Base-by-base conservation (phyloP, 768 basidiomycete species). In the Lactarius quietus region DNA sequence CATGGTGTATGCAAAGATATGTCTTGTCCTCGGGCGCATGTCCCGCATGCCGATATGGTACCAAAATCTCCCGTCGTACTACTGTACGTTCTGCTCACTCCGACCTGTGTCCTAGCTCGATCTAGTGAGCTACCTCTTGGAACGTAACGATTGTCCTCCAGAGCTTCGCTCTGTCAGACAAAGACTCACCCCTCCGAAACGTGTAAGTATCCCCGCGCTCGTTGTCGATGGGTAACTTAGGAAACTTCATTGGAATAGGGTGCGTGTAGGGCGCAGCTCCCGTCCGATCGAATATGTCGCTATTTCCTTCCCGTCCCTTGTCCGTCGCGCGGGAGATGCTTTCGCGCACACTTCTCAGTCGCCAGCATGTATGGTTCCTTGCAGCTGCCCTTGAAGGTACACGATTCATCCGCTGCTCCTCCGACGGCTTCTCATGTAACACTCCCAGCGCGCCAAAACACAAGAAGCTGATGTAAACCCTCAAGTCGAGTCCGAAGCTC, bases 21-120 rank as follows among this genome's bases (percentile, higher is more conserved):
- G 45, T 0, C 20, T 7, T 66, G 65, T 26, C 33, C 33, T 4
- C 61, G 56, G 17, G 56, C 43, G n/a, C 65, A 66, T 54, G 61
- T 66, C 17, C 28, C 51, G 17, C 9, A 41, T 33, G 2, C n/a
- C 6, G 29, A 53, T 6, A 66, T 66, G 65, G 65, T 66, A 23
- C 26, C 33, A 14, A 28, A 35, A 20, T 17, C 8, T 3, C 35
- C 6, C 5, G 1, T 18, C 9, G 26, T 29, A 8, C 48, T n/a
- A n/a, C n/a, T n/a, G 7, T 10, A 6, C 26, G n/a, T 17, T 51
- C 14, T 6, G 12, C 20, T 39, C 26, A 31, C 12, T 5, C 23
- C 23, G 6, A 15, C 48, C 23, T 23, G 45, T 48, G 45, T n/a
- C 60, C 8, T 43, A 66, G 65, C 2, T 17, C 38, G 48, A 43